A percentile compares a stretch with the other conserved stretches of the same genome.
Evolutionary conservation across 768 basidiomycete species (phyloP).

Genomic region (Lactarius hatsudake): DNA sequence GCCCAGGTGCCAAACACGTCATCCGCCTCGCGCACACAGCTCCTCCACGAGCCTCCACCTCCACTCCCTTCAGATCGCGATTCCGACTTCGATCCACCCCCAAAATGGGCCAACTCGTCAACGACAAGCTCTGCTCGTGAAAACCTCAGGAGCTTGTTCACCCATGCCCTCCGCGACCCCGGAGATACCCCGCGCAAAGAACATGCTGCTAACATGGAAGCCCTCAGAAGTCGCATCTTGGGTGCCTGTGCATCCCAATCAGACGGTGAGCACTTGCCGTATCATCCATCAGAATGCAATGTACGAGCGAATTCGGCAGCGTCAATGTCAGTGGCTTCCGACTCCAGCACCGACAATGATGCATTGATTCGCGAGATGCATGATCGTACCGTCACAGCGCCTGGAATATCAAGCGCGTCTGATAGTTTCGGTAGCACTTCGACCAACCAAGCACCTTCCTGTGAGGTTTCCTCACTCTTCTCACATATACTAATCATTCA

Average conservation of each 20-base stretch:
- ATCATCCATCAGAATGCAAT: not conserved
- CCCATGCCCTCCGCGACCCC: slow-evolving; percentile 23
- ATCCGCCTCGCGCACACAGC: slow-evolving; percentile 21
- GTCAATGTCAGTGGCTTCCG: slow-evolving; percentile 19
- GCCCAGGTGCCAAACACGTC: slow-evolving; percentile 23
- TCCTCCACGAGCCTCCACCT: slow-evolving; percentile 26
- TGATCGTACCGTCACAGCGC: not conserved
- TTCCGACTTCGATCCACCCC: slow-evolving; percentile 28
- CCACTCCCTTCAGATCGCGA: slow-evolving; percentile 25
- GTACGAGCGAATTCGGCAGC: slow-evolving; percentile 9
- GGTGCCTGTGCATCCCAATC: slow-evolving; percentile 4
- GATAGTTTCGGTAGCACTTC: slow-evolving; percentile 25
- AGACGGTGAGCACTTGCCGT: slow-evolving; percentile 11
- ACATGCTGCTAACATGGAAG: slow-evolving; percentile 23
- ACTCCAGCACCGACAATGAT: slow-evolving; percentile 18
- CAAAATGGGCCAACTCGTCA: slow-evolving; percentile 18
- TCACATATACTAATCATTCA: not conserved
- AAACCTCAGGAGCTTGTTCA: slow-evolving; percentile 22
- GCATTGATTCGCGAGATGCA: slow-evolving; percentile 20
- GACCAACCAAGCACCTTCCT: slow-evolving; percentile 15
- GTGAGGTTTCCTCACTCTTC: slow-evolving; percentile 9
- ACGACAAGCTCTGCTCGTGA: slow-evolving; percentile 21
- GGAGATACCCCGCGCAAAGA: slow-evolving; percentile 18
- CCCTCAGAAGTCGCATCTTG: slow-evolving; percentile 20
- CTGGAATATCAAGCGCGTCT: slow-evolving; percentile 15